Base-by-base conservation (phyloP, 2,329 filamentous ascomycete genomes). In the Xylaria sp. region DNA sequence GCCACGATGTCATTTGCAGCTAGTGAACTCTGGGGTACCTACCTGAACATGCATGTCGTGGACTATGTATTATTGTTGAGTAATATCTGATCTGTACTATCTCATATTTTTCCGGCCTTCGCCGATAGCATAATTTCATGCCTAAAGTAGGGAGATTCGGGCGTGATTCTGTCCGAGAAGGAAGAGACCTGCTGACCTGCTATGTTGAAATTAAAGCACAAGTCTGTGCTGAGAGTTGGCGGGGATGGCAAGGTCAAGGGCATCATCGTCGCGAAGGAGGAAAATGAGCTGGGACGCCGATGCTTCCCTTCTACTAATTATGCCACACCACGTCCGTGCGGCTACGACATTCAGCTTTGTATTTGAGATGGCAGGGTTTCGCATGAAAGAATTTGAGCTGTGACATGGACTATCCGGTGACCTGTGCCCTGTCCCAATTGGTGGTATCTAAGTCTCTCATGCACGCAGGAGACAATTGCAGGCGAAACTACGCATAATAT, bases 21-120 rank as follows among this genome's bases (percentile, higher is more conserved):
- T 94, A 98, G 79, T 97, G 94, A 94, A 98, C 94, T 79, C 80
- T 95, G 7, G 92, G 93, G 27, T 91, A 98, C 78, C 82, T 97
- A 98, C 78, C 82, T 97, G 0, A 93, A 97, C 77, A 80, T 80
- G 7, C 89, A 97, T 78, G 78, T 98, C 3, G 83, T 92, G 0
- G 82, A 81, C 1, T 97, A 90, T 75, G 80, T 98, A 17, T 73
- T 81, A 64, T 84, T 88, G 39, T 62, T 66, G 19, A 64, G 68
- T 64, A 27, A 24, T 36, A 21, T 42, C 32, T 19, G 42, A 36
- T 47, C 47, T 55, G 47, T 30, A 30, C 45, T 53, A 30, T 14
- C 14, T 34, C 7, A 48, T 9, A 55, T 24, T 19, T 51, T 17
- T 30, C n/a, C 24, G 12, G 19, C 14, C 55, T 64, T 42, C 36